Evolutionary conservation across 169 alveolate species (phyloP), one percentile per base, ranked within the genome.

Genomic region (Amoebophrya sp.): DNA sequence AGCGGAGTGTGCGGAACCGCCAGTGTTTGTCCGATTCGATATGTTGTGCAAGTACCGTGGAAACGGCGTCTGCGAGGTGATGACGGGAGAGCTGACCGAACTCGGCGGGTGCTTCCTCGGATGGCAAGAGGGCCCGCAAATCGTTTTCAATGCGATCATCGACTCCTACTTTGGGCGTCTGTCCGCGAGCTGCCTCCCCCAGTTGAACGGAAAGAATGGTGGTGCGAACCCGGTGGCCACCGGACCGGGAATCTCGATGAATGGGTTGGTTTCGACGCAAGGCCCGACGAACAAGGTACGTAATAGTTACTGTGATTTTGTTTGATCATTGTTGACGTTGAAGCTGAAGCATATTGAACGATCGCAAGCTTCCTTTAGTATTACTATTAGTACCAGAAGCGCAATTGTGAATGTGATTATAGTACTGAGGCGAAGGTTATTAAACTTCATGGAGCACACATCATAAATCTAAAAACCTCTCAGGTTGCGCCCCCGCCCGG

Each of bases 51-150:
- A 66, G 83, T 66, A 66, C 83, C 83, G 83, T 0, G 83, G 83
- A 3, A 66, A 66, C 18, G 83, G 83, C 10, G 32, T 66, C 10
- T 66, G 83, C 83, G 83, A 66, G 35, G 83, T 66, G 18, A 66
- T 0, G 39, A 66, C 83, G 10, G 83, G 83, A 2, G 83, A 66
- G 35, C 35, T 66, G 35, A 66, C 83, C 10, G 83, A 66, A 25
- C 18, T 66, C 32, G 83, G 83, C 35, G 83, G 83, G 32, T 66
- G 83, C 83, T 66, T 66, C 83, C 83, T 66, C 83, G 83, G 83
- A 12, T 66, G 83, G 83, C 29, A 66, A 3, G 83, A 66, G 39
- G 83, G 83, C 1, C 83, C 83, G 32, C 83, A 66, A 25, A 25
- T n/a, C 38, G 83, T 66, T 2, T 66, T 66, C 32, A n/a, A 18